phyloP scores from a whole-genome alignment of 352 stramenopile genomes.

The Phytophthora pinifolia region DNA sequence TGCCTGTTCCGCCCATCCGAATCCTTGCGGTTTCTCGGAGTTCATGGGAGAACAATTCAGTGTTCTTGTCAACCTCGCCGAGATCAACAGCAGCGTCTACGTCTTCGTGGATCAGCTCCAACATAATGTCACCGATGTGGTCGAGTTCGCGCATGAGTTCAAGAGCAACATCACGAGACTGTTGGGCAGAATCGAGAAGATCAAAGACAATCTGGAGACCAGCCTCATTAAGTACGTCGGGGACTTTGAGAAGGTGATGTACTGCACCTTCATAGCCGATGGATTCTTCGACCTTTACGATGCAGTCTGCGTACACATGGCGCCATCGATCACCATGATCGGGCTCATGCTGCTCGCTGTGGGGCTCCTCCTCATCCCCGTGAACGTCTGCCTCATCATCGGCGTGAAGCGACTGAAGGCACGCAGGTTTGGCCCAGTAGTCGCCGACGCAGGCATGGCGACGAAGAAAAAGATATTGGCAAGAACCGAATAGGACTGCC shows the following conservation, averaged over 20 bases:
- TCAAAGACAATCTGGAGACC: slow-evolving; percentile 39
- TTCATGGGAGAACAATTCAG: slow-evolving; percentile 23
- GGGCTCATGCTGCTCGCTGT: slow-evolving; percentile 60
- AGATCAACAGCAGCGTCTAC: slow-evolving; percentile 28
- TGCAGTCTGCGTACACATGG: slow-evolving; percentile 49
- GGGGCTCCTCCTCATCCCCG: slow-evolving; percentile 54
- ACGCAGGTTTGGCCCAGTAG: slow-evolving; percentile 24
- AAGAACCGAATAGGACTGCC: too few relatives aligned
- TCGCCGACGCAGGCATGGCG: too few relatives aligned
- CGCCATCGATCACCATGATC: slow-evolving; percentile 65
- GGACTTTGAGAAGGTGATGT: slow-evolving; percentile 56
- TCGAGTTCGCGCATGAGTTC: slow-evolving; percentile 40
- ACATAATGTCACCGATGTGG: slow-evolving; percentile 41
- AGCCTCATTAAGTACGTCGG: slow-evolving; percentile 55
- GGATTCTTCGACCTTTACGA: slow-evolving; percentile 46
- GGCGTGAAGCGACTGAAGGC: slow-evolving; percentile 51
- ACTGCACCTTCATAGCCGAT: slow-evolving; percentile 54
- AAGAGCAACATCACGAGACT: slow-evolving; percentile 43
- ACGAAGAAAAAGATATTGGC: too few relatives aligned
- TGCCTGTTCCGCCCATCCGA: slow-evolving; percentile 12
- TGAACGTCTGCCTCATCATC: slow-evolving; percentile 66
- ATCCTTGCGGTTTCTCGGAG: slow-evolving; percentile 18
- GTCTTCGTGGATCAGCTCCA: slow-evolving; percentile 44
- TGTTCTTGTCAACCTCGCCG: slow-evolving; percentile 15
- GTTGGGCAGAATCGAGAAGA: slow-evolving; percentile 31